phyloP scores from a whole-genome alignment of 352 stramenopile genomes.

The Phytopythium litorale region DNA sequence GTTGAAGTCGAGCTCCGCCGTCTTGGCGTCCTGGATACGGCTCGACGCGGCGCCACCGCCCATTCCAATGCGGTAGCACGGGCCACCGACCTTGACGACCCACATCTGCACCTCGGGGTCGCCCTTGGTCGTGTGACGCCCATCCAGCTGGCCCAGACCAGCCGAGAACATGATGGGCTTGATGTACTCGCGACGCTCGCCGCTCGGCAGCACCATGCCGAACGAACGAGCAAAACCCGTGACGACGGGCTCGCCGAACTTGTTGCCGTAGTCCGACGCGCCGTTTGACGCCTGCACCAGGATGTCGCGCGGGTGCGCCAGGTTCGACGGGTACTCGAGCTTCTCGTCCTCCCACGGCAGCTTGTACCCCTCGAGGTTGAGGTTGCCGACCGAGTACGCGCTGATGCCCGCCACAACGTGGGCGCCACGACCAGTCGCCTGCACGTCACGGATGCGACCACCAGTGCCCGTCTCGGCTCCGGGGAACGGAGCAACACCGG shows the following conservation, averaged over 20 bases:
- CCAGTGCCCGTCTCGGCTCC: slow-evolving; percentile 97
- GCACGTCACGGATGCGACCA: slow-evolving; percentile 97
- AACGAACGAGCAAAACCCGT: slow-evolving; percentile 97
- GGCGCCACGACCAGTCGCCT: slow-evolving; percentile 96
- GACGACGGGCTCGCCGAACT: slow-evolving; percentile 99
- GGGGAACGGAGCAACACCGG: slow-evolving; percentile 93
- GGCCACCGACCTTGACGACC: slow-evolving; percentile 98
- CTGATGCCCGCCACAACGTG: slow-evolving; percentile 93
- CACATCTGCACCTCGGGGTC: slow-evolving; percentile 94
- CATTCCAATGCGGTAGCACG: slow-evolving; percentile 99
- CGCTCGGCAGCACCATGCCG: slow-evolving; percentile 93
- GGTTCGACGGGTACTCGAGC: slow-evolving; percentile 90
- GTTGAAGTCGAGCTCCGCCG: slow-evolving; percentile 98
- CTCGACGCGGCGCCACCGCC: slow-evolving; percentile 96
- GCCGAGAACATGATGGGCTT: slow-evolving; percentile 99
- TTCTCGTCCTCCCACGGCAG: slow-evolving; percentile 96
- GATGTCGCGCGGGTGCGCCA: slow-evolving; percentile 93
- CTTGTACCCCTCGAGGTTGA: slow-evolving; percentile 95
- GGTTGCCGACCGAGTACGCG: slow-evolving; percentile 91
- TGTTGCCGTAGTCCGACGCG: slow-evolving; percentile 99
- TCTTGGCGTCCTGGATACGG: slow-evolving; percentile 92
- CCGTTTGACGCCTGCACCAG: slow-evolving; percentile 97
- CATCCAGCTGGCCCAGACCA: slow-evolving; percentile 96
- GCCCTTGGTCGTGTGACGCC: slow-evolving; percentile 92
- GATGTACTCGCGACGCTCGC: slow-evolving; percentile 98